Evolutionary conservation across 306 rosid species (phyloP).

Genomic region (Echinosophora koreensis): DNA sequence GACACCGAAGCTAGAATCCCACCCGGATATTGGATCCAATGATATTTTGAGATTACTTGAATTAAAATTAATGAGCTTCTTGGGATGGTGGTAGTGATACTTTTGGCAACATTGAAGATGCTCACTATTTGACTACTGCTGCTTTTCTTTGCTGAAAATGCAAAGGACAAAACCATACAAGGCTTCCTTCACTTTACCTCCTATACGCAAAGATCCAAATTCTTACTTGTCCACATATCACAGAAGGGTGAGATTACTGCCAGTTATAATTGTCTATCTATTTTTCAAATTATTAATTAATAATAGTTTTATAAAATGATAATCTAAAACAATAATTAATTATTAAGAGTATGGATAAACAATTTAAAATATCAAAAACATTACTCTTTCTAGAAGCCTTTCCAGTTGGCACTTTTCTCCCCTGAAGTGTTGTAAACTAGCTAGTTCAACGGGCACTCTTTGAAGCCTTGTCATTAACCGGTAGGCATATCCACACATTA

Average conservation of each 20-base stretch:
- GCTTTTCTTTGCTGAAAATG: background rate
- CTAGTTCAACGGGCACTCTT: background rate
- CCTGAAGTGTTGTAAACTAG: background rate
- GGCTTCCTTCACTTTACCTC: constrained; percentile 3
- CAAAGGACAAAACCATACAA: background rate
- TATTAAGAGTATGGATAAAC: too few species aligned
- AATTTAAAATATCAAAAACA: too few species aligned
- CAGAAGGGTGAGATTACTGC: too few species aligned
- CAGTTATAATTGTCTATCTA: too few species aligned
- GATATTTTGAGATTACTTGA: background rate
- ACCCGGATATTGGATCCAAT: too few species aligned
- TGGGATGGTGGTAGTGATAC: constrained; percentile 16
- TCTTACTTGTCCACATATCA: background rate
- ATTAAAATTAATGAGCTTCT: background rate
- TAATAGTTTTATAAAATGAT: too few species aligned
- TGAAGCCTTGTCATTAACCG: constrained; percentile 1
- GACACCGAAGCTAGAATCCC: too few species aligned
- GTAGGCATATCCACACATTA: background rate
- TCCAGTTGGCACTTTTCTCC: background rate
- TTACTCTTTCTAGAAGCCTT: background rate
- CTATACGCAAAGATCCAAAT: constrained; percentile 36
- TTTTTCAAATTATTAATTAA: too few species aligned
- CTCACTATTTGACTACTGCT: constrained; percentile 11
- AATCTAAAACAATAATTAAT: too few species aligned
- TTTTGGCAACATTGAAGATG: constrained; percentile 6